Evolutionary conservation across 805 yeast species (phyloP), one percentile per base, ranked within the genome.

Genomic region (Citeromyces nyonsensis): DNA sequence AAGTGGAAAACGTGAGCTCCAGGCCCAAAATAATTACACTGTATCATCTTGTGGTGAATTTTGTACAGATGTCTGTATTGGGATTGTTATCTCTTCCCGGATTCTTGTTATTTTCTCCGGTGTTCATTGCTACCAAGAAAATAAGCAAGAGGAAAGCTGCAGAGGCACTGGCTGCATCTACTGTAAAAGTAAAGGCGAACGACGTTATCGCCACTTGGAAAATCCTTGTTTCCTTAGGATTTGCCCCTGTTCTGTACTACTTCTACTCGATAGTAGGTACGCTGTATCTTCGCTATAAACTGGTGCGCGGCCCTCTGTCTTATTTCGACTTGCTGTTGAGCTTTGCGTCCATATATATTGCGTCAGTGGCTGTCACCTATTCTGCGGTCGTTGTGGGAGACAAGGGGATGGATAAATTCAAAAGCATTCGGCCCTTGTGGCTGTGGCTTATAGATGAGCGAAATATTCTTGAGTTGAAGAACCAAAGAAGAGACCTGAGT

Each of bases 181-280:
- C 85, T 0, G 98, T 91, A 14, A 91, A 91, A 51, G 76, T 91
- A 38, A 74, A 75, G 47, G 98, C 94, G 11, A 78, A 74, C 36
- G 98, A 91, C 52, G 96, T 91, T 15, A 69, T 91, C 37, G 97
- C 97, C 2, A 86, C 97, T 2, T 91, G 98, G 98, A 91, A 91
- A 54, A 77, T 91, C 30, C 61, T 91, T 40, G 84, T 88, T 26
- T 74, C 86, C 24, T 68, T 91, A 69, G 93, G 88, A 4, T 57
- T 83, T 34, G 93, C 96, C 0, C 98, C 98, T 3, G 51, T 83
- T 28, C 58, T 91, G 20, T 91, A 88, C 59, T 70, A 74, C 25
- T 60, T 80, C 36, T 91, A 91, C 55, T 84, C 96, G 0, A 49
- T 68, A 3, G 40, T 80, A 10, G 77, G 82, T 13, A 56, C 65